Conservation (phyloP, 164 flowering plant genomes). For the Paratinospora sagittata region DNA sequence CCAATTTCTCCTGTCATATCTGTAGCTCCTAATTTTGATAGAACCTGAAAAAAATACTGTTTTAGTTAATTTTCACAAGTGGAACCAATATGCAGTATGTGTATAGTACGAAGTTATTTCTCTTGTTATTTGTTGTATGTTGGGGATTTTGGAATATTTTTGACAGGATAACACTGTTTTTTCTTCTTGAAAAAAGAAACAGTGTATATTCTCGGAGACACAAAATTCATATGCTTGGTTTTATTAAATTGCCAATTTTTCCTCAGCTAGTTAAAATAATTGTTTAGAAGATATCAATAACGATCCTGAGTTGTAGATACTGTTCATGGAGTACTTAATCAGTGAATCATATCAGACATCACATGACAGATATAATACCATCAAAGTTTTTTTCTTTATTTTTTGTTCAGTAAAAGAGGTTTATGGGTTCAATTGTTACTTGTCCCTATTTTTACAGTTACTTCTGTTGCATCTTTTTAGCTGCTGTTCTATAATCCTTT, state of each 20-base stretch:
- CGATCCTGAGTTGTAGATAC: not conserved
- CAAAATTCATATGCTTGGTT: not conserved
- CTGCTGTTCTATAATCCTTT: too few relatives aligned
- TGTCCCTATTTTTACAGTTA: too few relatives aligned
- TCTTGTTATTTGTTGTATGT: not conserved
- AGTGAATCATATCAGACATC: not conserved
- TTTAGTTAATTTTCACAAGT: constrained; percentile 3
- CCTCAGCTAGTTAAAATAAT: not conserved
- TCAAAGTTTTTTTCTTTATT: not conserved
- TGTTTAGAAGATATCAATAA: not conserved
- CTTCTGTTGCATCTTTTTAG: too few relatives aligned
- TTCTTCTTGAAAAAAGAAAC: too few relatives aligned
- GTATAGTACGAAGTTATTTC: not conserved
- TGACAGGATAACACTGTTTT: not conserved
- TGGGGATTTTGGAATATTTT: not conserved
- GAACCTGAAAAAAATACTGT: constrained; percentile 37
- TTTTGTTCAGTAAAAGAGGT: not conserved
- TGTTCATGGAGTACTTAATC: too few relatives aligned
- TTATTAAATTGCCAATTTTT: not conserved
- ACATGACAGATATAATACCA: too few relatives aligned
- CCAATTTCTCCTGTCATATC: constrained; percentile 83
- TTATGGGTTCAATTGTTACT: too few relatives aligned
- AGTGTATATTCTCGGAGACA: not conserved
- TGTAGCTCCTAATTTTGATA: constrained; percentile 51
- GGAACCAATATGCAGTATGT: not conserved